Base-by-base conservation (phyloP, 1,284 basidiomycete genomes). In the Coniferiporia weirii region DNA sequence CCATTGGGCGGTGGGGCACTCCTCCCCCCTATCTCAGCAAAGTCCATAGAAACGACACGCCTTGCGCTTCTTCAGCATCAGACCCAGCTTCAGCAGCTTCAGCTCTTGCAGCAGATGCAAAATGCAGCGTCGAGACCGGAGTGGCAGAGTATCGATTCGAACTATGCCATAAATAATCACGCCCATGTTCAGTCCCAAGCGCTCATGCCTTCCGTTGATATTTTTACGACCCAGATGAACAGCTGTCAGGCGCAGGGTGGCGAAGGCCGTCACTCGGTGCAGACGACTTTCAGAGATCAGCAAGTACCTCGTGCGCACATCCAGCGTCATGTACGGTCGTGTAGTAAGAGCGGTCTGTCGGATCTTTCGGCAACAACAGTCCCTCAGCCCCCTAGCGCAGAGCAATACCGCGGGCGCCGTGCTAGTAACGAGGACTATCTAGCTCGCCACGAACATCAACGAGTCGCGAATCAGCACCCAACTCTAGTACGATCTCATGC, bases 201-300 rank as follows among this genome's bases (percentile, higher is more conserved):
- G 8, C 56, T 61, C 19, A 61, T 61, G 60, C 60, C 60, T 19
- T 58, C 60, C 12, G 60, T 38, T 46, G 51, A 58, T 27, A 61
- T 61, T 44, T 15, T 51, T 19, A 44, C 54, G 45, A 54, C 50
- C n/a, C 36, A 54, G 22, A 49, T 54, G 13, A 36, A 36, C 27
- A 51, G 45, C 20, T 12, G 32, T 17, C 44, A 40, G 9, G 7
- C 34, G n/a, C 54, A 48, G 17, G 32, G 3, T 34, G 45, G 34
- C 9, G 17, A 27, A 7, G 32, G 22, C 32, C 43, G 44, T 19
- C 40, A 45, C 12, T 19, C 45, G 15, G 15, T 36, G 13, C 43
- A 46, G 15, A 1, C 12, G 12, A 15, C 19, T 46, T 17, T 9
- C 17, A n/a, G 44, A 46, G 44, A 20, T 46, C 47, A 57, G 38